Evolutionary conservation across 2,329 filamentous ascomycete species (phyloP), one percentile per base, ranked within the genome.

Genomic region (Beauveria bassiana): DNA sequence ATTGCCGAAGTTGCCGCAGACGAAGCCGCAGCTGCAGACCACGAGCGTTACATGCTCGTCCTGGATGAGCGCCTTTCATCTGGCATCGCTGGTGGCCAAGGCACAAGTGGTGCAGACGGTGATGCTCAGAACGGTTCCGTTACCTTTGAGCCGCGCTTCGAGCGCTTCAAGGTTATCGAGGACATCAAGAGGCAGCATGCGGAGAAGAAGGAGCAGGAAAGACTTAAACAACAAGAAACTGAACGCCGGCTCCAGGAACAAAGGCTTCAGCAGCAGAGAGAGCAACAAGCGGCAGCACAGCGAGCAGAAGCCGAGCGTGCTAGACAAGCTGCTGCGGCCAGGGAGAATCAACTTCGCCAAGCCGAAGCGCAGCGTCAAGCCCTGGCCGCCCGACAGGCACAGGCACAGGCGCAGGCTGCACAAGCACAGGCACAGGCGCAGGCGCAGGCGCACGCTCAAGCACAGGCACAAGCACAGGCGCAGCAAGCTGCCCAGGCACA

Each of bases 1-100:
- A 88, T 96, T 20, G 95, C 95, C 9, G 93, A 99, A 71, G 86
- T 98, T 78, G 95, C 91, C 9, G 93, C 93, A 8, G 95, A 99
- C 70, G 93, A 99, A 75, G 93, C 95, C 1, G 82, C 91, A 63
- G 91, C 92, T 0, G 93, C 93, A 24, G 90, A 92, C 63, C 87
- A 91, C 65, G 93, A 99, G 74, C 85, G 91, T 52, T 96, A 91
- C 67, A 95, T 99, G 91, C 86, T 98, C 56, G 87, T 91, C 24
- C 86, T 93, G 75, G 95, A 99, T 69, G 93, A 97, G 68, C 84
- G 91, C 6, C 81, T 92, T 63, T 82, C 86, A 14, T 80, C 88
- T 1, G 82, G 79, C 46, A 79, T 79, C 16, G 80, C 83, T 4
- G 79, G 81, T 46, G 82, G 81, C 8, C 82, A 85, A 63, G 80